Percentiles rank a stretch among this genome's conserved stretches.
phyloP scores from a whole-genome alignment of 2,329 filamentous ascomycete genomes.

The Aspergillus felis region DNA sequence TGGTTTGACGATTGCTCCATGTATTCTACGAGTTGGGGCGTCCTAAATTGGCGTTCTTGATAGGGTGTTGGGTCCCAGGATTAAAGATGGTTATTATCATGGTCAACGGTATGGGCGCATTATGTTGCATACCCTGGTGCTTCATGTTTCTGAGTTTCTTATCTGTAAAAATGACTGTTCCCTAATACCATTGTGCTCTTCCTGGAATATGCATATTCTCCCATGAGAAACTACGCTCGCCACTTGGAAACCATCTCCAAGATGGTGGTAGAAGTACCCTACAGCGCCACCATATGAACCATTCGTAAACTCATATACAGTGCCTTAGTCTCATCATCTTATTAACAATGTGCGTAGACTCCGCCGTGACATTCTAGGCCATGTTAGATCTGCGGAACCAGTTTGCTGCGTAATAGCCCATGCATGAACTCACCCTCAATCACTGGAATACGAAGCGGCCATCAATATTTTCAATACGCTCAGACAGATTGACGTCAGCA shows the following conservation, averaged over 20 bases:
- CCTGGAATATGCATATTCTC: neutral
- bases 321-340: neutral
- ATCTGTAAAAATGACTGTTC: neutral
- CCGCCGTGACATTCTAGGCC: neutral
- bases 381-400: neutral
- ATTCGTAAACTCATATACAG: neutral
- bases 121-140: neutral
- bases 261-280: neutral
- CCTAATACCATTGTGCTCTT: neutral
- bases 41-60: neutral
- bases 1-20: neutral
- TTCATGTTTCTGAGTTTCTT: neutral
- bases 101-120: neutral
- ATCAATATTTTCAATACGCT: slow-evolving; percentile 10
- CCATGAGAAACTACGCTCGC: neutral
- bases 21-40: neutral
- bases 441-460: slow-evolving; percentile 1
- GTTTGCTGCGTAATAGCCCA: neutral
- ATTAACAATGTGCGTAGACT: neutral
- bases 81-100: neutral
- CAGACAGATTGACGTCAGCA: slow-evolving; percentile 15
- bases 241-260: neutral
- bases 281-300: neutral
- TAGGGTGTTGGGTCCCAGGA: neutral
- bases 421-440: neutral